phyloP scores from a whole-genome alignment of 305 asterid species.

The Vinca major region DNA sequence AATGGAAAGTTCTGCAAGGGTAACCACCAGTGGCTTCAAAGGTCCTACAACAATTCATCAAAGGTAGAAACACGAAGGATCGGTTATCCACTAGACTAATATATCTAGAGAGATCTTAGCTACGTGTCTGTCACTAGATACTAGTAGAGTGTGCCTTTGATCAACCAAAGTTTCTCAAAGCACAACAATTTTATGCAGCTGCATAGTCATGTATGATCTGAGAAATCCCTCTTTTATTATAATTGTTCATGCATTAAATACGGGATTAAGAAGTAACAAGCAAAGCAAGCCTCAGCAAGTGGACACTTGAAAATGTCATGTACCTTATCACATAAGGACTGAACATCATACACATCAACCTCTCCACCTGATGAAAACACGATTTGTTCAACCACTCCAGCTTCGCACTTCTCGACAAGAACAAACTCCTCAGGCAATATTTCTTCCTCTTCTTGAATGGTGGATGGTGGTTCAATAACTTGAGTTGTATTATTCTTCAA shows the following conservation, averaged over 20 bases:
- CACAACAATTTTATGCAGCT: not conserved
- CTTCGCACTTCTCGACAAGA: slow-evolving; percentile 59
- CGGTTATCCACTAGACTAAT: not conserved
- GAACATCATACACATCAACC: slow-evolving; percentile 80
- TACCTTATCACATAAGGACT: slow-evolving; percentile 89
- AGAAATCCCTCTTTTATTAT: not conserved
- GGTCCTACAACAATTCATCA: not conserved
- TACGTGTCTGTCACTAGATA: not conserved
- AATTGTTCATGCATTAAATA: not conserved
- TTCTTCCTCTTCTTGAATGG: slow-evolving; percentile 53
- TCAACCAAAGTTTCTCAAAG: not conserved
- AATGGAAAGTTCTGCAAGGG: not conserved
- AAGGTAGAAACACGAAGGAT: not conserved
- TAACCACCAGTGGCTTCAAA: not conserved
- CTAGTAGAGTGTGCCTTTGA: not conserved
- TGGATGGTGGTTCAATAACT: slow-evolving; percentile 62
- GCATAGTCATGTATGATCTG: not conserved
- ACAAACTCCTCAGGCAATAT: slow-evolving; percentile 75
- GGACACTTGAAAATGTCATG: not conserved
- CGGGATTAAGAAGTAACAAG: not conserved
- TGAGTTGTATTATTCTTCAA: slow-evolving; percentile 56
- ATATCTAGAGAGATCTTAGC: not conserved
- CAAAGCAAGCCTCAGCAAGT: not conserved
- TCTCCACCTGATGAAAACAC: slow-evolving; percentile 82
- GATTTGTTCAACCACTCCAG: slow-evolving; percentile 76